Percentiles rank a stretch among this genome's conserved stretches.
Conservation (phyloP, 108 stramenopile species). For the Hondaea fermentalgiana region DNA sequence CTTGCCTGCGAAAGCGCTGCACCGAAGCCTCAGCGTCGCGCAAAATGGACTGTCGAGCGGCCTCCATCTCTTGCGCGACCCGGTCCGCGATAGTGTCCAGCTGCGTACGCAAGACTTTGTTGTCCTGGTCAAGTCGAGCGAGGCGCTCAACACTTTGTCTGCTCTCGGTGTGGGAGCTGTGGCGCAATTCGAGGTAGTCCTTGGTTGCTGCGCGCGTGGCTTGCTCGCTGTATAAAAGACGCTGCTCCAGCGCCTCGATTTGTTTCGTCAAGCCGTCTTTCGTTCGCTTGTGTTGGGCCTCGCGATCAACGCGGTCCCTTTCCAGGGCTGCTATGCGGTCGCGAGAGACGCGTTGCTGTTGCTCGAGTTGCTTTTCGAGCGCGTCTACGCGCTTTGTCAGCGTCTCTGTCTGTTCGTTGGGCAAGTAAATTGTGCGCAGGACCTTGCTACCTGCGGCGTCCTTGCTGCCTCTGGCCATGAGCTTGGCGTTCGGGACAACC, state of each 20-base stretch:
- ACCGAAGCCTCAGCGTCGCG: not conserved
- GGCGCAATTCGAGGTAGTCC: conserved; percentile 15
- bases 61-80: not conserved
- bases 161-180: not conserved
- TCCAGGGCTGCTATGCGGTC: not conserved
- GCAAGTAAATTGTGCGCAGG: conserved; percentile 22
- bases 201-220: not conserved
- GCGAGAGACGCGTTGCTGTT: not conserved
- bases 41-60: not conserved
- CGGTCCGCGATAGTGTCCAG: not conserved
- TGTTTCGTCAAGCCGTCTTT: not conserved
- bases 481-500: not conserved
- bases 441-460: not conserved
- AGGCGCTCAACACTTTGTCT: not conserved
- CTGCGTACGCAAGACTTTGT: not conserved
- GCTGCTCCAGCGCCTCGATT: not conserved
- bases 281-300: not conserved
- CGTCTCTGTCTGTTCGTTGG: conserved; percentile 18
- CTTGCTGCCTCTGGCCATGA: not conserved
- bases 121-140: not conserved
- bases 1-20: not conserved
- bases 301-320: not conserved
- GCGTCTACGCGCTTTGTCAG: not conserved
- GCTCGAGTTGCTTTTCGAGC: conserved; percentile 13
- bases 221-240: not conserved